Evolutionary conservation across 257 asterid genomes (phyloP), one percentile per base, ranked within the genome.

Genomic region (Nicotiana tabacum): DNA sequence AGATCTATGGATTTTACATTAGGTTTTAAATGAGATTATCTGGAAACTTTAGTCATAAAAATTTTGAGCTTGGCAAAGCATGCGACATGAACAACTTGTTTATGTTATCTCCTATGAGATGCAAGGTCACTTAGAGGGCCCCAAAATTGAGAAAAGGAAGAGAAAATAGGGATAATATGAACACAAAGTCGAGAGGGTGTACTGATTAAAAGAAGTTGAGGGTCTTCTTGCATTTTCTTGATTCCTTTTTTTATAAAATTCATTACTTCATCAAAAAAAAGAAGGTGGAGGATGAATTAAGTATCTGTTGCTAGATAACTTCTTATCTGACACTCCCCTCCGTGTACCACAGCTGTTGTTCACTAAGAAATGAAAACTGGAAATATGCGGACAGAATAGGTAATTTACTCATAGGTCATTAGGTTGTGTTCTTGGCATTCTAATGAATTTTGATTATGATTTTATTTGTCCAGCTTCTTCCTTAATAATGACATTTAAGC

Each of bases 291-390:
- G 48, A 2, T 43, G 48, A 43, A 43, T 48, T 27, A 51, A 32
- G 80, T 51, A 15, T 76, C 80, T 76, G 80, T 72, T 76, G 64
- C 80, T 76, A 27, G 80, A 76, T 76, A 15, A 27, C 27, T 48
- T 48, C 39, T 76, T 76, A 51, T 51, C 29, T 51, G 80, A 17
- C 60, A 27, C 61, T 74, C 29, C 43, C 6, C 8, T 76, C 29
- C 4, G 9, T 51, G 37, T 51, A 27, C 46, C 27, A 27, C 37
- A 51, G 15, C 64, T 76, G 29, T 27, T 27, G 16, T 51, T 51
- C 3, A 11, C 80, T 48, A 27, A 76, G 43, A 51, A 6, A 74
- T 51, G 80, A 27, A 74, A 66, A 76, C 8, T 76, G 29, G 80
- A 48, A 24, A 27, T 48, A 27, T 27, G 24, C 3, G 27, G 64